These are phyloP conservation scores for Inga oerstediana DNA, from an alignment of 306 rosid genomes.

Conservation along the genomic window DNA sequence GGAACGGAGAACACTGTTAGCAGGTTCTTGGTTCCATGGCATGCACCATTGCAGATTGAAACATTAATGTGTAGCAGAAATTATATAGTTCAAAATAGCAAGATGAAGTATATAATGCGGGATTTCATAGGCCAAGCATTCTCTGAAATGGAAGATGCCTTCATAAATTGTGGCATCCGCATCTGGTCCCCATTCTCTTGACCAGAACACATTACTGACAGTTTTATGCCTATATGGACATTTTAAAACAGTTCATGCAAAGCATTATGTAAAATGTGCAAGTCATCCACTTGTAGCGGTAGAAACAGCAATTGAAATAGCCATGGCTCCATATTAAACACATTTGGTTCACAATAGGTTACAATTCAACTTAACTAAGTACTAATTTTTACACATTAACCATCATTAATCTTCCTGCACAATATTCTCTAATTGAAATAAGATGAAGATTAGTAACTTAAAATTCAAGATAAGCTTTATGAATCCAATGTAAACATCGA, in stretches of 20 bases:
- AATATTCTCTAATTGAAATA: background rate
- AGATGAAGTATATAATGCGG: background rate
- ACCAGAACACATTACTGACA: background rate
- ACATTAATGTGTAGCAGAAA: background rate
- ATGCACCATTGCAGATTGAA: background rate
- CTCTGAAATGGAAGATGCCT: background rate
- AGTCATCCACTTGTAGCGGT: background rate
- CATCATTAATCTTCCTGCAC: background rate
- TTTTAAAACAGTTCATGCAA: background rate
- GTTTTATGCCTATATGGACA: background rate
- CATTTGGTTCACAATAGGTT: background rate
- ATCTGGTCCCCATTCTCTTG: background rate
- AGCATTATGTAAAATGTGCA: background rate
- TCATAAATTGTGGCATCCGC: background rate
- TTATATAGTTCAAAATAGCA: background rate
- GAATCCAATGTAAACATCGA: background rate
- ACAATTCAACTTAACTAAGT: background rate
- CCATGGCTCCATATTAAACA: background rate
- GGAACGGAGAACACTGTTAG: background rate
- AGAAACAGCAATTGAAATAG: background rate
- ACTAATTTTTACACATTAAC: background rate
- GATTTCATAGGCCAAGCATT: constrained; percentile 1
- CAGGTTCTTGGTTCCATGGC: background rate
- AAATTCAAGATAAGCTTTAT: background rate
- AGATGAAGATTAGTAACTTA: background rate